A percentile compares a stretch with the other conserved stretches of the same genome.
Evolutionary conservation across 2,329 filamentous ascomycete species (phyloP).

Genomic region (Ophiostoma australiae): DNA sequence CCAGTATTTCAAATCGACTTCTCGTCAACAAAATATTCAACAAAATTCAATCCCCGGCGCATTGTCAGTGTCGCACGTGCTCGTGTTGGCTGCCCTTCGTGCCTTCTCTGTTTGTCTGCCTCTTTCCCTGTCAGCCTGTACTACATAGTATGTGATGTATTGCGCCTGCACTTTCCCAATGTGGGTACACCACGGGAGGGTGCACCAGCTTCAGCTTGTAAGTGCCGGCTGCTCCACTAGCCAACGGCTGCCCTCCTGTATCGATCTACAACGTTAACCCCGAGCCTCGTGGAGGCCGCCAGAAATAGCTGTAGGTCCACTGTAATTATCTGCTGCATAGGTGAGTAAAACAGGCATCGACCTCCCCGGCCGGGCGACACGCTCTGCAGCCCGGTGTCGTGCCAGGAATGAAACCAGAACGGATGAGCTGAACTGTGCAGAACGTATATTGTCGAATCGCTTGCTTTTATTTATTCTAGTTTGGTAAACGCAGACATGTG

Average conservation of each 20-base stretch:
- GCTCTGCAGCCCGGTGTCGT: neutral
- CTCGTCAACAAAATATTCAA: too few relatives aligned
- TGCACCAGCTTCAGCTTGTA: conserved; percentile 16
- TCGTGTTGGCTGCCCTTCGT: neutral
- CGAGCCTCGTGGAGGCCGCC: conserved; percentile 16
- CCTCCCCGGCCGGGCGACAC: neutral
- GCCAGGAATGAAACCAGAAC: neutral
- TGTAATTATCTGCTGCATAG: neutral
- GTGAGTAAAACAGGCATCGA: neutral
- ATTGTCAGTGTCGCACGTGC: neutral
- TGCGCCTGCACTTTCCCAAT: conserved; percentile 17
- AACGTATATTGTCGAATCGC: neutral
- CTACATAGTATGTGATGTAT: neutral
- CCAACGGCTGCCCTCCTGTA: neutral
- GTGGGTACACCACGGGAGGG: neutral
- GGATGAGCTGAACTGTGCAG: neutral
- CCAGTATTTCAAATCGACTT: too few relatives aligned
- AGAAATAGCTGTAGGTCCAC: neutral
- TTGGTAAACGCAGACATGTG: neutral
- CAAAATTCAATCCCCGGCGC: neutral
- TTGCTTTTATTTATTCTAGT: conserved; percentile 3
- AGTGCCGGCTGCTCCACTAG: conserved; percentile 12
- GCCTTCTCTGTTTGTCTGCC: neutral
- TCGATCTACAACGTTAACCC: conserved; percentile 14
- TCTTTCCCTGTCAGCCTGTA: neutral